These are phyloP conservation scores for Termitomyces eurrhizus DNA, from an alignment of 768 basidiomycete genomes.

Conservation along the genomic window DNA sequence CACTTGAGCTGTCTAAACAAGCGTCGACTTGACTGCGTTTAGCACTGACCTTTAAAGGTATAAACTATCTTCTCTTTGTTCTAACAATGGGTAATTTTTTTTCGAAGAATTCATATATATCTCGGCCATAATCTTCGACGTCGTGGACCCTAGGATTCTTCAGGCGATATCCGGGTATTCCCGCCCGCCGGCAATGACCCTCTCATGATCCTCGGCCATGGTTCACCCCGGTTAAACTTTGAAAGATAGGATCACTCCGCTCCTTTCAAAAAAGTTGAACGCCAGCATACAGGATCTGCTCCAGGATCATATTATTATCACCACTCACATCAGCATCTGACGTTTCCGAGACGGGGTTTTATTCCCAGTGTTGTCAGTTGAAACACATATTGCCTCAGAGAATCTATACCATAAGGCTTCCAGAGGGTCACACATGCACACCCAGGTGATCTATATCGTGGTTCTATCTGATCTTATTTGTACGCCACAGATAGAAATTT, in stretches of 20 bases:
- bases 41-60: no score
- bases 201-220: background rate
- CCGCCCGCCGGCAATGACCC: constrained; percentile 1
- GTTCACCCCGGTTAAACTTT: constrained; percentile 7
- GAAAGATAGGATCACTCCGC: constrained; percentile 1
- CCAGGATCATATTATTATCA: constrained; percentile 8
- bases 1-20: background rate
- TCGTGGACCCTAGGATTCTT: background rate
- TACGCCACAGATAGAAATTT: constrained; percentile 15
- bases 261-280: background rate
- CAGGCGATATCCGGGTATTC: constrained; percentile 8
- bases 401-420: constrained; percentile 1
- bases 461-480: constrained; percentile 8
- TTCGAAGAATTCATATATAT: constrained; percentile 3
- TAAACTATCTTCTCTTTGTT: background rate
- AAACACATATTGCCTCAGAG: constrained; percentile 1
- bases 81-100: constrained; percentile 1
- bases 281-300: background rate
- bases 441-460: constrained; percentile 7
- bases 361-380: background rate
- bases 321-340: constrained; percentile 12
- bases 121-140: background rate
- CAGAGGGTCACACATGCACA: constrained; percentile 2
- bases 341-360: constrained; percentile 8
- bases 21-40: background rate